A percentile compares a stretch with the other conserved stretches of the same genome.
These are phyloP conservation scores for Fusarium tupiense DNA, from an alignment of 2,329 filamentous ascomycete species.

Conservation along the genomic window DNA sequence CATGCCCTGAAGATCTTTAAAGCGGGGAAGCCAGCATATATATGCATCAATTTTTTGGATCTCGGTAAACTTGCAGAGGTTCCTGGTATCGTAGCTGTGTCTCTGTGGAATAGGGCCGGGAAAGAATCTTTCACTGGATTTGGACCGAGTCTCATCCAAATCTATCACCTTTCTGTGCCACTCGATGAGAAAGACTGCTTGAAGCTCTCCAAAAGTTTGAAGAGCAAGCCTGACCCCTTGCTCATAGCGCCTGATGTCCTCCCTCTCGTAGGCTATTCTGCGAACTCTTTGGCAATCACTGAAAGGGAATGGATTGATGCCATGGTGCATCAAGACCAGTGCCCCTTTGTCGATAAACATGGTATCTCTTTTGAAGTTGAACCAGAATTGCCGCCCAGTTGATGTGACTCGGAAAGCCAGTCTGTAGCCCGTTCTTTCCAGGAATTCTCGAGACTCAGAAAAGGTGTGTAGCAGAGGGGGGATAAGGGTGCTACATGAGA, in stretches of 20 bases:
- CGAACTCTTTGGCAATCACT: background rate
- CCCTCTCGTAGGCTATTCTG: background rate
- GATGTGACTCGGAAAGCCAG: background rate
- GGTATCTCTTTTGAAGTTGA: background rate
- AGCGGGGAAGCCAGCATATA: too few species aligned
- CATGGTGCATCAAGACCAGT: background rate
- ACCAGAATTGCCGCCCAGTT: background rate
- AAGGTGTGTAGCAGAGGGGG: background rate
- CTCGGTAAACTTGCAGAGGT: background rate
- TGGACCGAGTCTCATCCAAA: accelerated
- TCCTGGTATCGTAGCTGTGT: background rate
- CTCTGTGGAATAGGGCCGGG: background rate
- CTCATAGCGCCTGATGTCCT: accelerated
- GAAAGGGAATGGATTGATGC: background rate
- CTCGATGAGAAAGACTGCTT: background rate
- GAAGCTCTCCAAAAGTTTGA: background rate
- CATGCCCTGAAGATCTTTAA: too few species aligned
- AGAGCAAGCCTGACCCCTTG: background rate
- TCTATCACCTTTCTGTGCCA: background rate
- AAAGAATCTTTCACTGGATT: background rate
- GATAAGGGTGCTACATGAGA: background rate
- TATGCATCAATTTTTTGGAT: background rate
- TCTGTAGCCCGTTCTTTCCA: background rate
- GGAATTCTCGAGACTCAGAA: background rate
- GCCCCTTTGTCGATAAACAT: background rate